These are phyloP conservation scores for Cryptococcus sp. DNA, from an alignment of 1,284 basidiomycete species.

Conservation along the genomic window DNA sequence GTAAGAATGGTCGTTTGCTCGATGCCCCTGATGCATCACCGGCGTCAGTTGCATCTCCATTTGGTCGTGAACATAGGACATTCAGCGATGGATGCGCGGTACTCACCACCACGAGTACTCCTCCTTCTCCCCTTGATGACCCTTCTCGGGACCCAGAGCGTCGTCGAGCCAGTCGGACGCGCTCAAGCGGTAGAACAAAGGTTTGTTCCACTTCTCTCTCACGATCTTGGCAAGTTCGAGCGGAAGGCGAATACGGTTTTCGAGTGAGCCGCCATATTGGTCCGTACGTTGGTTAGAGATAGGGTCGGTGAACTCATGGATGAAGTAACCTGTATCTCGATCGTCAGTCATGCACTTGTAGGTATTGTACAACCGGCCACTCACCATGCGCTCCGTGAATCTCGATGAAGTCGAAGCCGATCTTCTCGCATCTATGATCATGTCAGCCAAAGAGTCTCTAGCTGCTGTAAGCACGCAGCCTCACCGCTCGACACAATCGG, in stretches of 20 bases:
- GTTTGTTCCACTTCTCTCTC: conserved; percentile 66
- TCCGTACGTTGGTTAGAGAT: conserved; percentile 71
- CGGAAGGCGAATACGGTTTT: conserved; percentile 70
- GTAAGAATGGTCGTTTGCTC: conserved; percentile 69
- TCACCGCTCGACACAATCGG: conserved; percentile 63
- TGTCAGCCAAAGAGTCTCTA: not conserved
- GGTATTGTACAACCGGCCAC: not conserved
- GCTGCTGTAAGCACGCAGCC: not conserved
- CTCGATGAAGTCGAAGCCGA: conserved; percentile 81
- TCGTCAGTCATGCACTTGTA: not conserved
- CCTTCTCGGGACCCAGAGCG: conserved; percentile 46
- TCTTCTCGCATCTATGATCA: conserved; percentile 55
- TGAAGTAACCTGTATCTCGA: conserved; percentile 12
- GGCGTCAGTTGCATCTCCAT: not conserved
- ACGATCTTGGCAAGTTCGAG: conserved; percentile 62
- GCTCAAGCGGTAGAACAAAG: conserved; percentile 73
- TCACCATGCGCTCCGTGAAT: conserved; percentile 73
- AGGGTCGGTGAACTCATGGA: conserved; percentile 64
- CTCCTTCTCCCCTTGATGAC: conserved; percentile 61
- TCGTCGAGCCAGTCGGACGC: conserved; percentile 76
- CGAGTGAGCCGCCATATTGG: conserved; percentile 70
- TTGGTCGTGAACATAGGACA: no score
- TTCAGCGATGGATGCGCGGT: no score
- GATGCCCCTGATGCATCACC: conserved; percentile 65
- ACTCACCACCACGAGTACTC: conserved; percentile 52